These are phyloP conservation scores for Glarea lozoyensis DNA, from an alignment of 495 filamentous ascomycete species.

Conservation along the genomic window DNA sequence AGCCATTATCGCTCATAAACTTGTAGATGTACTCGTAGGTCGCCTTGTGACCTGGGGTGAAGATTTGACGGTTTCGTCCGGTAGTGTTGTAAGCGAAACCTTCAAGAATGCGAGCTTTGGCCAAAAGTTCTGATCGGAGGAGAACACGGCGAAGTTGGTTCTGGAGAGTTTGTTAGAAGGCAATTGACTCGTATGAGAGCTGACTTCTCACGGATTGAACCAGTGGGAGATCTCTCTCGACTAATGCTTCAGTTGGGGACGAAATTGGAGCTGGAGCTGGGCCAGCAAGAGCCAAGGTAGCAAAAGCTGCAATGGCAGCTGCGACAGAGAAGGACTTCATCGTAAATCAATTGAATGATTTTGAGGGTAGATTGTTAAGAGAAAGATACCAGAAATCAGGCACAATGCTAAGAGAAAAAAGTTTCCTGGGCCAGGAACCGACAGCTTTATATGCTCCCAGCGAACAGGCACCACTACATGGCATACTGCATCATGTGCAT, in stretches of 20 bases:
- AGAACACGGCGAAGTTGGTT: constrained; percentile 7
- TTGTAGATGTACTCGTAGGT: constrained; percentile 55
- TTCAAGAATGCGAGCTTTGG: constrained; percentile 5
- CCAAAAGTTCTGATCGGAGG: constrained; percentile 2
- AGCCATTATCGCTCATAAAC: constrained; percentile 28
- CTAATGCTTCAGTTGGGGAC: no score
- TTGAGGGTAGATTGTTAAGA: not conserved
- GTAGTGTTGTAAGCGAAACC: constrained; percentile 35
- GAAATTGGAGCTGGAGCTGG: no score
- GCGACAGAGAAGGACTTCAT: not conserved
- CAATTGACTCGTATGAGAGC: not conserved
- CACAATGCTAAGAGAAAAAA: not conserved
- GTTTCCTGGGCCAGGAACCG: not conserved
- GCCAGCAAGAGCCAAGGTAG: not conserved
- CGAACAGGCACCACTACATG: not conserved
- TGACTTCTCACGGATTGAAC: not conserved
- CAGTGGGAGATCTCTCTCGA: not conserved
- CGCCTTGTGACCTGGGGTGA: constrained; percentile 49
- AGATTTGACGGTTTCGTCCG: constrained; percentile 49
- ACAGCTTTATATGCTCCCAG: not conserved
- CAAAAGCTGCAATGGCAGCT: not conserved
- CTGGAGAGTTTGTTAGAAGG: not conserved
- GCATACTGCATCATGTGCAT: no score
- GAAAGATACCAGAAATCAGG: not conserved
- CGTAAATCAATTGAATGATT: not conserved